These are phyloP conservation scores for Phaeotremella fagi DNA, from an alignment of 768 basidiomycete genomes.

Conservation along the genomic window DNA sequence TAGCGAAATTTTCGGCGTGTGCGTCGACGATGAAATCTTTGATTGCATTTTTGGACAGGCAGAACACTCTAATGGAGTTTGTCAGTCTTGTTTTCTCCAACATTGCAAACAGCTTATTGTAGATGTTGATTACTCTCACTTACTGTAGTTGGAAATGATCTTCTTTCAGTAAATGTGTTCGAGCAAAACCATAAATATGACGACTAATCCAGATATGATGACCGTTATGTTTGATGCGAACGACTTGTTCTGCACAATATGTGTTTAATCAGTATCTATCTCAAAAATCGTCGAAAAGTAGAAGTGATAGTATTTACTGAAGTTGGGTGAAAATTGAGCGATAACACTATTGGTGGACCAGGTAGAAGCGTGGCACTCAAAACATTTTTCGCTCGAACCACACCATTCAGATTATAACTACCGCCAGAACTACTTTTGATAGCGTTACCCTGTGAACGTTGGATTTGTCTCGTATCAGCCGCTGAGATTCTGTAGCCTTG, in stretches of 20 bases:
- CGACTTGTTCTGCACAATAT: slow-evolving; percentile 6
- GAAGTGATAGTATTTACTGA: slow-evolving; percentile 13
- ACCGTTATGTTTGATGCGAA: slow-evolving; percentile 18
- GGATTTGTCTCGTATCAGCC: slow-evolving; percentile 9
- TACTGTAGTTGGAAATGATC: slow-evolving; percentile 12
- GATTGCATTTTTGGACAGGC: no score
- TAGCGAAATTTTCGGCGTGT: not conserved
- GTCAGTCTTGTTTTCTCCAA: not conserved
- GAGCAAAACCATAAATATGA: slow-evolving; percentile 3
- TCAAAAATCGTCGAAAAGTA: not conserved
- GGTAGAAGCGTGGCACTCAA: slow-evolving; percentile 10
- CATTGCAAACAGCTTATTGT: not conserved
- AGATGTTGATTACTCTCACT: not conserved
- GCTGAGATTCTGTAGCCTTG: slow-evolving; percentile 25
- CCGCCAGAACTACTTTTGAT: no score
- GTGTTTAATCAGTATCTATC: not conserved
- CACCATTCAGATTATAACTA: no score
- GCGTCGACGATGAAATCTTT: slow-evolving; percentile 5
- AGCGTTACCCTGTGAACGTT: no score
- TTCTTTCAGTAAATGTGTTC: not conserved
- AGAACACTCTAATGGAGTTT: not conserved
- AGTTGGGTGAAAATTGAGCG: slow-evolving; percentile 26
- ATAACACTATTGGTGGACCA: slow-evolving; percentile 20
- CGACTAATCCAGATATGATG: slow-evolving; percentile 23
- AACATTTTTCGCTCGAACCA: slow-evolving; percentile 6